These are phyloP conservation scores for Phytophthora sansomeana DNA, from an alignment of 352 stramenopile species.

Conservation along the genomic window DNA sequence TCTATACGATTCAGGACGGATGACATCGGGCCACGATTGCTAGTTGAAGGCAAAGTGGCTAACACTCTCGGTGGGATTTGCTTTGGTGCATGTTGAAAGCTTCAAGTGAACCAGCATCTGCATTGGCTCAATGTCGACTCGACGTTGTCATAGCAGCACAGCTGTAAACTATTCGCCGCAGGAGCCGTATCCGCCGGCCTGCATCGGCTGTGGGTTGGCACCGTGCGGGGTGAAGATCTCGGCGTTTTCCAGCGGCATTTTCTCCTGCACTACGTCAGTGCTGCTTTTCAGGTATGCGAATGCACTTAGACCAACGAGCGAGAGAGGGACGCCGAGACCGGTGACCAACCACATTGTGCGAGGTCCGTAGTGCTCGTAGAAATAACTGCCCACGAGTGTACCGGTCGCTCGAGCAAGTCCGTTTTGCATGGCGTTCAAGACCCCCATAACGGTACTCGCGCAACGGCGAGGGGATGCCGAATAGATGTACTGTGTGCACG, in stretches of 20 bases:
- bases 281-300: constrained; percentile 69
- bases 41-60: too few species aligned
- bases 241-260: neutral
- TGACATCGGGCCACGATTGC: neutral
- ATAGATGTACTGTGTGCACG: constrained; percentile 79
- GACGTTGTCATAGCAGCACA: neutral
- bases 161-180: neutral
- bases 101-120: too few species aligned
- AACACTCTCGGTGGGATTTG: neutral
- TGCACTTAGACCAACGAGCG: constrained; percentile 58
- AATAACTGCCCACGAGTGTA: constrained; percentile 75
- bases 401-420: constrained; percentile 62
- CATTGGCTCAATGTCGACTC: neutral
- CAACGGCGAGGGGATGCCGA: constrained; percentile 54
- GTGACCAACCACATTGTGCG: constrained; percentile 71
- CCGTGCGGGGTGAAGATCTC: constrained; percentile 3
- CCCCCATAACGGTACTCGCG: constrained; percentile 74
- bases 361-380: constrained; percentile 75
- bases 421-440: constrained; percentile 78
- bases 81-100: neutral
- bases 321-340: constrained; percentile 70
- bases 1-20: neutral
- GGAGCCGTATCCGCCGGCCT: neutral
- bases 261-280: neutral
- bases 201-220: neutral